Evolutionary conservation across 371 early-diverging fungal species (phyloP).

Genomic region (Chytridium lagenaria): DNA sequence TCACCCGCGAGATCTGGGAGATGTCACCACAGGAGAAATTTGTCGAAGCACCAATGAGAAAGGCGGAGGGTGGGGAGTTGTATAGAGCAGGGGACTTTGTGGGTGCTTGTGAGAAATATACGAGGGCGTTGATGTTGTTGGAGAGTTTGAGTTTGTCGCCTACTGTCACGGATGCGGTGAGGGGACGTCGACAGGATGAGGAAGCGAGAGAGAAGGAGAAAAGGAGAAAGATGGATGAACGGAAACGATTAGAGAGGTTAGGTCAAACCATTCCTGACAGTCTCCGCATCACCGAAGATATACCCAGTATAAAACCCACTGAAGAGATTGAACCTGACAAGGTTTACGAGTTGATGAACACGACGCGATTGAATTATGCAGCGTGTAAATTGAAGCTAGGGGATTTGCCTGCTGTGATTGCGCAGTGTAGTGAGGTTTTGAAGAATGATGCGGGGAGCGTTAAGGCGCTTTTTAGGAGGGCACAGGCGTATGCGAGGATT

Average conservation of each 20-base stretch:
- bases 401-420: slow-evolving; percentile 50
- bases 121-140: slow-evolving; percentile 46
- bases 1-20: slow-evolving; percentile 53
- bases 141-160: slow-evolving; percentile 46
- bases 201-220: slow-evolving; percentile 30
- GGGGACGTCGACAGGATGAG: slow-evolving; percentile 18
- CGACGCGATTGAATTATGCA: slow-evolving; percentile 54
- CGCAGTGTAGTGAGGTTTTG: slow-evolving; percentile 53
- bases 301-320: background rate
- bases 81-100: slow-evolving; percentile 44
- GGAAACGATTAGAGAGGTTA: slow-evolving; percentile 18
- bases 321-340: slow-evolving; percentile 56
- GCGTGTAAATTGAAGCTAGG: slow-evolving; percentile 55
- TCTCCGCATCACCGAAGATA: slow-evolving; percentile 1
- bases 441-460: slow-evolving; percentile 43
- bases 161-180: slow-evolving; percentile 40
- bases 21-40: slow-evolving; percentile 51
- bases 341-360: slow-evolving; percentile 42
- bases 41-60: slow-evolving; percentile 41
- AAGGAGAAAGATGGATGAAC: slow-evolving; percentile 18
- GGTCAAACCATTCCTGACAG: slow-evolving; percentile 20
- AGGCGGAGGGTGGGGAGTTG: slow-evolving; percentile 43
- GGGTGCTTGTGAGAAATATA: slow-evolving; percentile 48
- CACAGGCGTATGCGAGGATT: slow-evolving; percentile 48
- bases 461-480: slow-evolving; percentile 36